phyloP scores from a whole-genome alignment of 164 flowering plant genomes.

The Pachysandra terminalis region DNA sequence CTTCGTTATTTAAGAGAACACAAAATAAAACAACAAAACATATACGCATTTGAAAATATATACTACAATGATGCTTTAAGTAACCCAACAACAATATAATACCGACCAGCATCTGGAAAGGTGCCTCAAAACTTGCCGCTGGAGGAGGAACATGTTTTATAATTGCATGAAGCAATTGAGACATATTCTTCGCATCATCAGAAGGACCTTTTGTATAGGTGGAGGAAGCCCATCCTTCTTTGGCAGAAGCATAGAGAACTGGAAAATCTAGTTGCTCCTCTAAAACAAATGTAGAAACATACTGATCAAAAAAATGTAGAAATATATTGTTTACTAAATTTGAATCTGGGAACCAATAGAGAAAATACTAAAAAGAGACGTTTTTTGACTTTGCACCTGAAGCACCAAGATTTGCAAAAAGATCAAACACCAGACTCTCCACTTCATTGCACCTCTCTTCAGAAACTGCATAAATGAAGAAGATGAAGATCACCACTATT shows the following conservation, averaged over 20 bases:
- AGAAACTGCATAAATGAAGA: slow-evolving; percentile 59
- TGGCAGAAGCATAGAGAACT: slow-evolving; percentile 98
- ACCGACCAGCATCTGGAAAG: slow-evolving; percentile 97
- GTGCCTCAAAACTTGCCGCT: slow-evolving; percentile 62
- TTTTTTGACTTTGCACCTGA: slow-evolving; percentile 51
- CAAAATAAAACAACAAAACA: neutral
- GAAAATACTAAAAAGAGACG: neutral
- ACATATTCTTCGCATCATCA: slow-evolving; percentile 72
- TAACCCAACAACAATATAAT: slow-evolving; percentile 6
- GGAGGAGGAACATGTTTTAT: slow-evolving; percentile 85
- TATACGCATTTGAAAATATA: neutral
- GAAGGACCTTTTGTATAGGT: slow-evolving; percentile 79
- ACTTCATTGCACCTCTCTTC: slow-evolving; percentile 98
- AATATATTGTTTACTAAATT: too few species aligned
- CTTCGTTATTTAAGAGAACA: neutral
- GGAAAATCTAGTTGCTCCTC: slow-evolving; percentile 99
- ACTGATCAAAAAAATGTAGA: too few species aligned
- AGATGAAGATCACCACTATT: slow-evolving; percentile 9
- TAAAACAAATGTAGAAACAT: too few species aligned
- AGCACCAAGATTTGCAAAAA: slow-evolving; percentile 98
- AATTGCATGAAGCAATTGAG: slow-evolving; percentile 88
- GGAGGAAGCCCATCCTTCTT: slow-evolving; percentile 97
- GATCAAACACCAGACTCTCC: slow-evolving; percentile 96
- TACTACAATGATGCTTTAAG: neutral
- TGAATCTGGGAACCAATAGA: too few species aligned